Evolutionary conservation across 768 basidiomycete species (phyloP), one percentile per base, ranked within the genome.

Genomic region (Suillus subaureus): DNA sequence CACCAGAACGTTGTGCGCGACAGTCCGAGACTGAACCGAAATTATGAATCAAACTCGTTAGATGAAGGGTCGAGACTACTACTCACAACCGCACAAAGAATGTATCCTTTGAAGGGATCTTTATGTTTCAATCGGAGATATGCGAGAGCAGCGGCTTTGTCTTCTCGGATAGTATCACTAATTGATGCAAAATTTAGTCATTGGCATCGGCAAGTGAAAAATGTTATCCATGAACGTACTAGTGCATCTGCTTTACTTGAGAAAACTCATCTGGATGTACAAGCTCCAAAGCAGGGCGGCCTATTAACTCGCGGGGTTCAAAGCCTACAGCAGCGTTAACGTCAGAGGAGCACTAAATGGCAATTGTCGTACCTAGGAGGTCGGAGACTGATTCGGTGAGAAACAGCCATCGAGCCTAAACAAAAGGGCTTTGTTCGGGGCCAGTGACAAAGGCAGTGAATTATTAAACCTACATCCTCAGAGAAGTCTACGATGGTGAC

Each of bases 401-500:
- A 69, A 85, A 91, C 23, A 89, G 71, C 88, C 89, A 91, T 75
- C 79, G 82, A 31, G 85, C 90, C 89, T 91, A 64, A 58, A 66
- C 21, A 45, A 52, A 40, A 62, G 35, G 62, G 63, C 58, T 45
- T 63, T 54, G 61, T 68, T 64, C 61, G 66, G 13, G 26, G 11
- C 5, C 11, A 61, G 33, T 28, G 51, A 61, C 18, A 64, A 6
- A 18, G 21, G 42, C 18, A 23, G 56, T 37, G 28, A 52, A 55
- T 31, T 64, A 61, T 66, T 39, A 21, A 57, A 69, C 75, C 69
- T 72, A 90, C 90, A 77, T 91, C 83, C 77, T 89, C 84, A 4
- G 89, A 87, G 76, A 93, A 92, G 77, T 94, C 92, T 61, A 92
- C 87, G 70, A 93, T 93, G 23, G 87, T 90, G 66, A 93, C 92